A percentile compares a stretch with the other conserved stretches of the same genome.
Conservation (phyloP, 2,329 filamentous ascomycete genomes). For the Trichoderma simmonsii region DNA sequence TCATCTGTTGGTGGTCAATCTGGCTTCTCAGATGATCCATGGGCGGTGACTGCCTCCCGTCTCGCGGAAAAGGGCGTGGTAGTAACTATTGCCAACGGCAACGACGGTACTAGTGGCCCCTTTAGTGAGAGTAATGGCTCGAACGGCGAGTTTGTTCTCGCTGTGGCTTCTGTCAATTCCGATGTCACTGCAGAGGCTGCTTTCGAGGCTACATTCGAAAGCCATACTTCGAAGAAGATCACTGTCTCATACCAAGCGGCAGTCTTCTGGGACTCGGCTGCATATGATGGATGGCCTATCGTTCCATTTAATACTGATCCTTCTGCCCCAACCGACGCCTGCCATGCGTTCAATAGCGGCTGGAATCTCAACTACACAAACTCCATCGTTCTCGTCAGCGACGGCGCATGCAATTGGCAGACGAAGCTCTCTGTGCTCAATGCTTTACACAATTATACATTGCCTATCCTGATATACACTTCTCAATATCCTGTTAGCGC, state of each 20-base stretch:
- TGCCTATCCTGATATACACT: background rate
- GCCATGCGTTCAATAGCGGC: background rate
- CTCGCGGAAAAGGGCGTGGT: conserved; percentile 45
- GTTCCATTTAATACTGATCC: background rate
- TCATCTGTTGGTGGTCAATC: conserved; percentile 37
- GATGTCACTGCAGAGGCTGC: background rate
- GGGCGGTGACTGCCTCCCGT: conserved; percentile 39
- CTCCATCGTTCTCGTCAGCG: background rate
- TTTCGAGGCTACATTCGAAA: background rate
- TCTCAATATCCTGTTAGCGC: background rate
- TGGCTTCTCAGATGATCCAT: conserved; percentile 41
- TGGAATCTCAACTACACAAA: background rate
- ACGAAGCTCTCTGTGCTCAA: background rate
- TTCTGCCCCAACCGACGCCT: background rate
- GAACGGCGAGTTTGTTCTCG: conserved; percentile 32
- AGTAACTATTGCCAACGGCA: conserved; percentile 49
- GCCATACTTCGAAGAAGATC: background rate
- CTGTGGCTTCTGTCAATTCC: conserved; percentile 36
- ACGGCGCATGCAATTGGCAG: background rate
- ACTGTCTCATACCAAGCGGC: background rate
- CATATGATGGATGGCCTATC: background rate
- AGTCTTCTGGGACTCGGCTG: background rate
- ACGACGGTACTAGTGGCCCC: conserved; percentile 47
- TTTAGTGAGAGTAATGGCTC: conserved; percentile 41
- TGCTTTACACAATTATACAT: background rate